A percentile compares a stretch with the other conserved stretches of the same genome.
These are phyloP conservation scores for Mycena metata DNA, from an alignment of 768 basidiomycete species.

Conservation along the genomic window DNA sequence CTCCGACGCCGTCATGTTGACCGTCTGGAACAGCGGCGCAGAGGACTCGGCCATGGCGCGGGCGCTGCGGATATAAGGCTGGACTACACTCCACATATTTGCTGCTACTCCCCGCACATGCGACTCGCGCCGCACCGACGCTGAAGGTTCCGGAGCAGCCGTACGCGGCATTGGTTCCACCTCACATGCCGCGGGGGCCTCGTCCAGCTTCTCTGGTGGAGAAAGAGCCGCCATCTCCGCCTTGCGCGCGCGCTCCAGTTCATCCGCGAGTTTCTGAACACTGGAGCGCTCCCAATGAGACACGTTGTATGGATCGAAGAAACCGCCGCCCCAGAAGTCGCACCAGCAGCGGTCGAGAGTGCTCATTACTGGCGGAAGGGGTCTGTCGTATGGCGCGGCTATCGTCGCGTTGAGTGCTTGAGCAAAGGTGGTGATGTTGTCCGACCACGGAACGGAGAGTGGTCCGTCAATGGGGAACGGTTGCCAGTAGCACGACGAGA, in stretches of 20 bases:
- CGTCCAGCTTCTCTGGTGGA: constrained; percentile 23
- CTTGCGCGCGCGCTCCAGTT: constrained; percentile 54
- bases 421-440: constrained; percentile 79
- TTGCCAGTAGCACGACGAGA: constrained; percentile 93
- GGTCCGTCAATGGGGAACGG: constrained; percentile 77
- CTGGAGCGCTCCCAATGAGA: constrained; percentile 81
- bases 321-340: constrained; percentile 71
- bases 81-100: constrained; percentile 27
- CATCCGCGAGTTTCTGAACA: constrained; percentile 61
- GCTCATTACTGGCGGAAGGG: constrained; percentile 70
- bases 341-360: constrained; percentile 90
- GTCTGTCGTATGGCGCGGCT: constrained; percentile 53
- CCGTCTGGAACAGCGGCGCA: constrained; percentile 15
- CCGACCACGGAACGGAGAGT: constrained; percentile 75
- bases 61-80: constrained; percentile 23
- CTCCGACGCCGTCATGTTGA: constrained; percentile 35
- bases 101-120: constrained; percentile 18
- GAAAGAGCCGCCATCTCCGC: constrained; percentile 37
- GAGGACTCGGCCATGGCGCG: constrained; percentile 15
- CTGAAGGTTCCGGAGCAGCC: constrained; percentile 22
- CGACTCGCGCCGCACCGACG: constrained; percentile 8
- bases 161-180: constrained; percentile 32
- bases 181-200: constrained; percentile 20
- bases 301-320: constrained; percentile 85
- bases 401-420: constrained; percentile 71